Percentiles rank a stretch among this genome's conserved stretches.
These are phyloP conservation scores for Nemophila menziesii DNA, from an alignment of 257 asterid species.

Conservation along the genomic window DNA sequence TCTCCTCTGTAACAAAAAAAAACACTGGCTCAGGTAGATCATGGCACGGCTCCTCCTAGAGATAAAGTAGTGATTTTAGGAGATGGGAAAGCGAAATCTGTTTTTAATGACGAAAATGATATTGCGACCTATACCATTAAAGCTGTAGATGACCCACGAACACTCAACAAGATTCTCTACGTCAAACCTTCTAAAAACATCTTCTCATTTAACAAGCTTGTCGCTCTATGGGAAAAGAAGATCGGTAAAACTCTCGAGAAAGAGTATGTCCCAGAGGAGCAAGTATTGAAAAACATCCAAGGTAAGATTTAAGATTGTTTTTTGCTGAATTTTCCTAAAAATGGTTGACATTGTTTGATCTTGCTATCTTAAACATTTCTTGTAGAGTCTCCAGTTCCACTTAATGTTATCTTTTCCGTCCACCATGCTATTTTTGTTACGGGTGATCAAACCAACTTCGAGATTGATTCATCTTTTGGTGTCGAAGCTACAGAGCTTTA, in stretches of 20 bases:
- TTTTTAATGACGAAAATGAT: conserved; percentile 47
- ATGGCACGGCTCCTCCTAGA: conserved; percentile 14
- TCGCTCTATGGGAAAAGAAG: conserved; percentile 65
- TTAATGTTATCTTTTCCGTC: conserved; percentile 23
- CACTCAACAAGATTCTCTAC: conserved; percentile 53
- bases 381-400: conserved; percentile 35
- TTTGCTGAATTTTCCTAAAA: neutral
- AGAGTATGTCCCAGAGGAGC: conserved; percentile 41
- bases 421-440: conserved; percentile 30
- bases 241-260: conserved; percentile 57
- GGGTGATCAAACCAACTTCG: conserved; percentile 47
- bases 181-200: conserved; percentile 46
- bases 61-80: conserved; percentile 28
- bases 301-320: conserved; percentile 17
- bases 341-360: neutral
- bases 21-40: conserved; percentile 3
- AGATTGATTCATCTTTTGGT: conserved; percentile 40
- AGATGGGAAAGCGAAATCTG: conserved; percentile 67
- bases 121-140: conserved; percentile 49
- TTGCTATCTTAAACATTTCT: neutral
- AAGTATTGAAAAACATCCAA: conserved; percentile 39
- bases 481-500: conserved; percentile 45
- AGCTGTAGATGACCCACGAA: conserved; percentile 58
- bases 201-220: conserved; percentile 45
- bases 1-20: too few species aligned